These are phyloP conservation scores for Centella asiatica DNA, from an alignment of 129 eudicot species.

Conservation along the genomic window DNA sequence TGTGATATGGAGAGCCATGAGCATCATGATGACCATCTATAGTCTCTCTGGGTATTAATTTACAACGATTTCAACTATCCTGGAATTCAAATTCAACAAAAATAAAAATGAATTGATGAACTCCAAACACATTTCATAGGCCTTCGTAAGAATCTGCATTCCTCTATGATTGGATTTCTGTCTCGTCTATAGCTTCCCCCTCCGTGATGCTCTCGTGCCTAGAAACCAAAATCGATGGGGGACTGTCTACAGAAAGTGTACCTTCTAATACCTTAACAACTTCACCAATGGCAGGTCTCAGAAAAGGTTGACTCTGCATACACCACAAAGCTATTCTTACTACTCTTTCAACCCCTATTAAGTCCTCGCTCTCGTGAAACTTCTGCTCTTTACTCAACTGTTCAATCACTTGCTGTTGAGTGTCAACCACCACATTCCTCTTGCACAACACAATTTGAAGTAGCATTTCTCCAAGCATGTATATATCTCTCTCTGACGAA, in stretches of 20 bases:
- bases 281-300: slow-evolving; percentile 73
- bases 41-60: neutral
- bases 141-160: slow-evolving; percentile 1
- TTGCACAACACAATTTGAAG: slow-evolving; percentile 48
- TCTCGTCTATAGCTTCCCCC: slow-evolving; percentile 27
- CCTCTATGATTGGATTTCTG: slow-evolving; percentile 25
- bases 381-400: slow-evolving; percentile 24
- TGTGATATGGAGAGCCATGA: neutral
- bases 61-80: neutral
- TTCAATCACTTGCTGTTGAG: slow-evolving; percentile 33
- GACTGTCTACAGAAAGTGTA: slow-evolving; percentile 62
- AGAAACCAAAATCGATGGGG: slow-evolving; percentile 38
- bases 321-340: slow-evolving; percentile 73
- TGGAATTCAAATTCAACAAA: neutral
- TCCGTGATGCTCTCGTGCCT: slow-evolving; percentile 17
- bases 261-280: slow-evolving; percentile 77
- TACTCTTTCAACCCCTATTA: slow-evolving; percentile 46
- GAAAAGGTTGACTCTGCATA: slow-evolving; percentile 63
- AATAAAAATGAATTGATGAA: slow-evolving; percentile 14
- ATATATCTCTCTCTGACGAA: slow-evolving; percentile 55
- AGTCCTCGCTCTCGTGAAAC: slow-evolving; percentile 27
- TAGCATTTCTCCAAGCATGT: slow-evolving; percentile 55
- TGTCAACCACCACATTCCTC: slow-evolving; percentile 24
- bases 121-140: slow-evolving; percentile 1
- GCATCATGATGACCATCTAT: neutral